Evolutionary conservation across 768 basidiomycete species (phyloP).

Genomic region (Crassisporium funariophilum): DNA sequence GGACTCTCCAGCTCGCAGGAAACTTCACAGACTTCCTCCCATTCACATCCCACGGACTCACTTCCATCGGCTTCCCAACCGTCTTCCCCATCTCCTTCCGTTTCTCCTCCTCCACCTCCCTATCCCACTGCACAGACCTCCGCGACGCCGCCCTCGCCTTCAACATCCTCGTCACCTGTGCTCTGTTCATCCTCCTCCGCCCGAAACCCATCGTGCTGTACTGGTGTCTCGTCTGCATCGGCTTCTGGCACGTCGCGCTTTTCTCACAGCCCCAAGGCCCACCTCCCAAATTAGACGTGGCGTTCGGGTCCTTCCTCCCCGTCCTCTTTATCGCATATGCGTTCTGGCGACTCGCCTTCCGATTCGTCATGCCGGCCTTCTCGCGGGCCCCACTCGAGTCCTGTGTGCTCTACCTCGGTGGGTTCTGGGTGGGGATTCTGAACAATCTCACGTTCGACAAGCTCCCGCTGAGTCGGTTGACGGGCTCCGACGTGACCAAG

Average conservation of each 20-base stretch:
- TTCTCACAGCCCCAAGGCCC: slow-evolving; percentile 72
- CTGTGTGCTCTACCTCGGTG: slow-evolving; percentile 70
- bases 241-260: slow-evolving; percentile 83
- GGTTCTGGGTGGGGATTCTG: slow-evolving; percentile 79
- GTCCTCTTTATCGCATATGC: slow-evolving; percentile 75
- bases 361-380: slow-evolving; percentile 76
- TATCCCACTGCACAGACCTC: slow-evolving; percentile 71
- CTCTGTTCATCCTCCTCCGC: slow-evolving; percentile 73
- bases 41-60: slow-evolving; percentile 58
- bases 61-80: slow-evolving; percentile 73
- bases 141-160: slow-evolving; percentile 70
- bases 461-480: slow-evolving; percentile 80
- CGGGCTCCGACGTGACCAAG: slow-evolving; percentile 63
- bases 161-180: slow-evolving; percentile 66
- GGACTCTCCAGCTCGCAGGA: slow-evolving; percentile 64
- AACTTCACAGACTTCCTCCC: slow-evolving; percentile 74
- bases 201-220: slow-evolving; percentile 68
- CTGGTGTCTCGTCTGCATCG: slow-evolving; percentile 81
- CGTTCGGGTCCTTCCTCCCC: slow-evolving; percentile 78
- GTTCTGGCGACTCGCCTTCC: slow-evolving; percentile 76
- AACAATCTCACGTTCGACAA: slow-evolving; percentile 70
- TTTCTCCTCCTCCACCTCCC: slow-evolving; percentile 38
- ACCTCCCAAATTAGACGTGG: slow-evolving; percentile 71
- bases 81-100: slow-evolving; percentile 75
- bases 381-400: slow-evolving; percentile 69